These are phyloP conservation scores for Exophiala sp. DNA, from an alignment of 2,329 filamentous ascomycete species.

Conservation along the genomic window DNA sequence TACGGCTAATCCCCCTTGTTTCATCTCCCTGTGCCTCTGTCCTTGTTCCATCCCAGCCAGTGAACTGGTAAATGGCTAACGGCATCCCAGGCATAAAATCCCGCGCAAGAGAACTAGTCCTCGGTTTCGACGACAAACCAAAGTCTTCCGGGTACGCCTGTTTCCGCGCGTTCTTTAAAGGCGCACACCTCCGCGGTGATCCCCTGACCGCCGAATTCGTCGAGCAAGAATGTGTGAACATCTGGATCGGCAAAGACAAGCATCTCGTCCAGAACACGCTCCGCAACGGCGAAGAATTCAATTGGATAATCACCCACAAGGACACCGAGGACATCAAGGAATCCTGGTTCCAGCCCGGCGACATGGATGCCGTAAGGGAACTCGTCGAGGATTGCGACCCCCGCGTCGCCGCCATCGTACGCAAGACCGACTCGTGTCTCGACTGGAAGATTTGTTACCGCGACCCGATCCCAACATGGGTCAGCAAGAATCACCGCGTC, in stretches of 20 bases:
- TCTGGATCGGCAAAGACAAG: conserved; percentile 54
- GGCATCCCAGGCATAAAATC: conserved; percentile 46
- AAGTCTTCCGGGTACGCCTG: conserved; percentile 34
- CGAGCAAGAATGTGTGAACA: conserved; percentile 50
- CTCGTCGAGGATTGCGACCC: conserved; percentile 53
- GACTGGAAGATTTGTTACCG: conserved; percentile 35
- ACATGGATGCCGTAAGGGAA: conserved; percentile 50
- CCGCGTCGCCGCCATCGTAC: conserved; percentile 46
- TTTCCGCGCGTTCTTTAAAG: conserved; percentile 34
- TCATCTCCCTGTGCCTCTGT: too few relatives aligned
- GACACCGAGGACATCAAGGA: conserved; percentile 49
- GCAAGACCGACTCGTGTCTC: conserved; percentile 33
- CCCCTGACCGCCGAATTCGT: conserved; percentile 54
- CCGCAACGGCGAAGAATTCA: conserved; percentile 41
- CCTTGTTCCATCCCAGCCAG: not conserved
- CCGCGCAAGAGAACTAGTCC: conserved; percentile 50
- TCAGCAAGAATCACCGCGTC: conserved; percentile 28
- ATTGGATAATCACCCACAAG: conserved; percentile 56
- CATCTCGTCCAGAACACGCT: conserved; percentile 50
- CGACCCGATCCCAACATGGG: conserved; percentile 29
- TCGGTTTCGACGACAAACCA: conserved; percentile 35
- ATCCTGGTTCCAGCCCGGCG: conserved; percentile 54
- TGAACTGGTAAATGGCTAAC: not conserved
- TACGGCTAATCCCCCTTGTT: not conserved
- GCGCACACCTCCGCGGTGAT: conserved; percentile 48